Base-by-base conservation (phyloP, 768 basidiomycete species). In the Rhizopogon vinicolor region DNA sequence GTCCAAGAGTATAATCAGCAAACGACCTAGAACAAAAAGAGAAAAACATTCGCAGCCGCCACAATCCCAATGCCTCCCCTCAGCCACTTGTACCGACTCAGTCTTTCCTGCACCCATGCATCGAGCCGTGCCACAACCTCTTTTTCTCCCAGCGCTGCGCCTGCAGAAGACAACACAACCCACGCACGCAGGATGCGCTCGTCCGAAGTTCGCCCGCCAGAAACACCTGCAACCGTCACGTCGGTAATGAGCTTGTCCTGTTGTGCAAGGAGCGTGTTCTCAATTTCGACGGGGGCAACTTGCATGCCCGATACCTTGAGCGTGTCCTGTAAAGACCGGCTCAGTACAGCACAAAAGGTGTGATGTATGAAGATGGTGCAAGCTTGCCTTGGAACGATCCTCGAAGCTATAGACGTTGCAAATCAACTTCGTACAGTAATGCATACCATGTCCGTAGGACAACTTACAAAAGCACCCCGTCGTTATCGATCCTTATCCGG, bases 301-400 rank as follows among this genome's bases (percentile, higher is more conserved):
- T 89, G 88, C 19, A 70, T 72, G 3, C 87, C 87, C 0, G 85
- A 87, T 9, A 90, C 77, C 63, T 89, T 90, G n/a, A 90, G 72
- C 0, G 81, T 87, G 62, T 89, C 88, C 81, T 87, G 44, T 10
- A 8, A 25, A 31, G 40, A 5, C 46, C 44, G 9, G 25, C 12
- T 48, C 16, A 53, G 19, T 16, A 22, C 10, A 35, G 19, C n/a
- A 12, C 7, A 42, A 22, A 48, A 7, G 46, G 63, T 66, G 19
- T 18, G 19, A n/a, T 28, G 28, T 54, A 56, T 5, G 18, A 16
- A 18, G n/a, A 54, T 57, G 45, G 82, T 84, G 77, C 89, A 88
- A 2, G 75, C 73, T 53, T 48, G 82, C 84, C 77, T 89, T 89
- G 2, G 75, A 73, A 52, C 87, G 76, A 66, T 89, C 87, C 3